Evolutionary conservation across 305 asterid genomes (phyloP).

Genomic region (Solanum chacoense): DNA sequence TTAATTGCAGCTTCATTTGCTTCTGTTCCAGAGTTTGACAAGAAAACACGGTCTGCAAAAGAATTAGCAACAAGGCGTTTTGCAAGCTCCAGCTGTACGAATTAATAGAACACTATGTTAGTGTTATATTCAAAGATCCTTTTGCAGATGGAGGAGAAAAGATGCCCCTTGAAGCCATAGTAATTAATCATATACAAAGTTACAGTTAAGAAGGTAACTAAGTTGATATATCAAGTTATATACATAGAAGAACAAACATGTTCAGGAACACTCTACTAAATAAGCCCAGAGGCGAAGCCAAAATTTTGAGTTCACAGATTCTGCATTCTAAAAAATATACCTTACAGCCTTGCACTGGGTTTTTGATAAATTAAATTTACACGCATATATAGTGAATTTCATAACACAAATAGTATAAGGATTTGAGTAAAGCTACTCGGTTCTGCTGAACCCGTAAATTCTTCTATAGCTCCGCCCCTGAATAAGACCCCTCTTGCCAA

Average conservation of each 20-base stretch:
- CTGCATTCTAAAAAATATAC: neutral
- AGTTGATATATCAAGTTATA: neutral
- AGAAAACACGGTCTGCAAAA: constrained; percentile 90
- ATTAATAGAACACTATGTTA: neutral
- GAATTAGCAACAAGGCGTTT: constrained; percentile 59
- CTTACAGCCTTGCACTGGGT: neutral
- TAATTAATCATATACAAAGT: neutral
- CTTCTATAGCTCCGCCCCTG: neutral
- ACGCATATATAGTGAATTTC: neutral
- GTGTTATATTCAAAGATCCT: neutral
- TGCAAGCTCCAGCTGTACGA: constrained; percentile 77
- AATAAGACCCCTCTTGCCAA: neutral
- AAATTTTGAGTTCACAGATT: neutral
- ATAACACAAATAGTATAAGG: neutral
- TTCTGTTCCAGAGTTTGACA: constrained; percentile 90
- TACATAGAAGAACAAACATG: neutral
- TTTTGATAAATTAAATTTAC: neutral
- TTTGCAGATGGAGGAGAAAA: neutral
- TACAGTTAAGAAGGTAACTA: neutral
- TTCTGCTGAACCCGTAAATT: neutral
- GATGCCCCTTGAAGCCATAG: neutral
- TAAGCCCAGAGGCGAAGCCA: neutral
- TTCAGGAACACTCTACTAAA: neutral
- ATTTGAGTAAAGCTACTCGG: neutral
- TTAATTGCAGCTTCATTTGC: constrained; percentile 96